Evolutionary conservation across 768 basidiomycete species (phyloP).

Genomic region (Mycena polygramma): DNA sequence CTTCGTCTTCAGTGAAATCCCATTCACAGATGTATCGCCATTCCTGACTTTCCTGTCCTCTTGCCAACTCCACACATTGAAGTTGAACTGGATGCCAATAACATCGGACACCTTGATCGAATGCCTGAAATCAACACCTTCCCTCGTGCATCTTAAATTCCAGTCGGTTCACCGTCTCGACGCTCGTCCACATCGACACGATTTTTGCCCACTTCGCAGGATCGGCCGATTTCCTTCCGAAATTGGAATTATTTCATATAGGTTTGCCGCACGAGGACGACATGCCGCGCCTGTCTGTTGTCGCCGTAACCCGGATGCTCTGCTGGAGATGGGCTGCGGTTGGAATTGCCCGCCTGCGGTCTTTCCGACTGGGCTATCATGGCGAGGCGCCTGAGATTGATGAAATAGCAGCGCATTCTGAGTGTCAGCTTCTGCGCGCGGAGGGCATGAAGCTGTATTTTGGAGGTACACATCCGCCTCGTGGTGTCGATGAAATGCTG

Average conservation of each 20-base stretch:
- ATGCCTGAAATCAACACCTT: not conserved
- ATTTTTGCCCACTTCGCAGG: no score
- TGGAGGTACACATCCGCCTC: not conserved
- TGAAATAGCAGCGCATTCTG: not conserved
- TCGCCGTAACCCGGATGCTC: not conserved
- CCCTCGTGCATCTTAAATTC: not conserved
- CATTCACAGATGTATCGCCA: not conserved
- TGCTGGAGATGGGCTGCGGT: slow-evolving; percentile 13
- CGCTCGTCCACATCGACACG: no score
- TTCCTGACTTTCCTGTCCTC: slow-evolving; percentile 5
- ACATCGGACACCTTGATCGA: not conserved
- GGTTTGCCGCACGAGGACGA: no score
- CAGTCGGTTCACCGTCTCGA: no score
- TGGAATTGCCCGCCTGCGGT: slow-evolving; percentile 6
- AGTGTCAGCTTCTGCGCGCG: not conserved
- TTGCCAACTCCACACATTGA: not conserved
- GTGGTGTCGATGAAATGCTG: not conserved
- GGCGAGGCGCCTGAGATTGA: not conserved
- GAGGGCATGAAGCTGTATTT: slow-evolving; percentile 16
- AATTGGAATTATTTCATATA: no score
- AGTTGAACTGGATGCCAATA: not conserved
- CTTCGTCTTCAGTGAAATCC: not conserved
- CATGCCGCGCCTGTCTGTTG: no score
- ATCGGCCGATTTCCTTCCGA: no score
- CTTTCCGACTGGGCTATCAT: slow-evolving; percentile 4